Evolutionary conservation across 73 alveolate species (phyloP).

Genomic region (Durusdinium trenchii): DNA sequence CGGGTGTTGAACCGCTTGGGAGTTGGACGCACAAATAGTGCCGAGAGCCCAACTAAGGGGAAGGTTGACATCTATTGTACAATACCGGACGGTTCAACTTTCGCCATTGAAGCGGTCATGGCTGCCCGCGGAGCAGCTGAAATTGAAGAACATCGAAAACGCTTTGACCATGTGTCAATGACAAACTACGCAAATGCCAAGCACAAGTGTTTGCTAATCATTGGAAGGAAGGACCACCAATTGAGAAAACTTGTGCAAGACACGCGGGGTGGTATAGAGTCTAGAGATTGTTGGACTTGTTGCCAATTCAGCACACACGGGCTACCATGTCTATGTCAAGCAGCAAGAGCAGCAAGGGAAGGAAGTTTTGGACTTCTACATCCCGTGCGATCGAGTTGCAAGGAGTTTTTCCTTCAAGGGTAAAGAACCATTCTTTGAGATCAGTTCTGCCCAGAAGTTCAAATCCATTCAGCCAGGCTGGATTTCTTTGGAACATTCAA

Average conservation of each 20-base stretch:
- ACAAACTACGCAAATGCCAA: neutral
- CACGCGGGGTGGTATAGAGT: slow-evolving; percentile 70
- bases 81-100: slow-evolving; percentile 26
- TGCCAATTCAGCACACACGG: slow-evolving; percentile 72
- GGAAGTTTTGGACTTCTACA: slow-evolving; percentile 49
- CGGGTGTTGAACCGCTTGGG: slow-evolving; percentile 43
- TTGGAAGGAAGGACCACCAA: slow-evolving; percentile 4
- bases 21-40: neutral
- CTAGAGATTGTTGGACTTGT: slow-evolving; percentile 69
- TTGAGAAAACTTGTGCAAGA: slow-evolving; percentile 36
- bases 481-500: neutral
- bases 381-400: slow-evolving; percentile 84
- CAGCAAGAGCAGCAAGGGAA: neutral
- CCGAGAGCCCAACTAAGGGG: neutral
- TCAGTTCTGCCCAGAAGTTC: no score
- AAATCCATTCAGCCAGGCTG: no score
- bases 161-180: neutral
- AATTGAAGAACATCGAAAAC: neutral
- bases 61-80: slow-evolving; percentile 21
- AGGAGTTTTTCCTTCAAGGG: no score
- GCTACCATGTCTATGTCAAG: slow-evolving; percentile 58
- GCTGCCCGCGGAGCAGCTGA: neutral
- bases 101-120: slow-evolving; percentile 65
- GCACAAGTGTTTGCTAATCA: slow-evolving; percentile 28
- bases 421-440: no score